Evolutionary conservation across 345 rosid species (phyloP).

Genomic region (Aquilaria yunnanensis): DNA sequence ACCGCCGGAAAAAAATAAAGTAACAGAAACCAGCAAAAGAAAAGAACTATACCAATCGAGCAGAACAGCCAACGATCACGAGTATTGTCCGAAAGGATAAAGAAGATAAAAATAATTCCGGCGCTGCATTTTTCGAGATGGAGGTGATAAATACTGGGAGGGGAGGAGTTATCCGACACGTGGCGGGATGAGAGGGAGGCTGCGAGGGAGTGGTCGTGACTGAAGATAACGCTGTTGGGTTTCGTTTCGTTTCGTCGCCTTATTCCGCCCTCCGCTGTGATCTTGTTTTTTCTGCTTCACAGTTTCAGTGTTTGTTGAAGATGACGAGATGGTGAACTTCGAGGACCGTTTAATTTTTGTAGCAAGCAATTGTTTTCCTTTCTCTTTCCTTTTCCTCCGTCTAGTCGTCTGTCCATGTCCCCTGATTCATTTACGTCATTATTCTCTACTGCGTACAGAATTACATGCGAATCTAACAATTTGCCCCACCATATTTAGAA

Average conservation of each 20-base stretch:
- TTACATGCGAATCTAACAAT: too few species aligned
- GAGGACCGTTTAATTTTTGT: background rate
- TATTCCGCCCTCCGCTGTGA: constrained; percentile 5
- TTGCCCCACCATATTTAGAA: too few species aligned
- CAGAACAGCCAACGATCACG: background rate
- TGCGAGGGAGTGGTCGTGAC: constrained; percentile 38
- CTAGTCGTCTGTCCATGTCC: too few species aligned
- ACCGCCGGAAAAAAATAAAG: background rate
- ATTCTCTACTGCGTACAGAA: too few species aligned
- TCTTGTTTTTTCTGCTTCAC: background rate
- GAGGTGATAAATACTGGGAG: constrained; percentile 18
- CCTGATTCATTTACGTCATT: too few species aligned
- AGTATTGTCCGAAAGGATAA: background rate
- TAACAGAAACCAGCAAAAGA: background rate
- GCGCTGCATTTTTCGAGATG: constrained; percentile 29
- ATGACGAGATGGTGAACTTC: constrained; percentile 15
- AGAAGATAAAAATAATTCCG: background rate
- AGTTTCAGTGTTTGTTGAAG: constrained; percentile 8
- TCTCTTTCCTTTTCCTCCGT: too few species aligned
- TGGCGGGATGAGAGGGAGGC: constrained; percentile 28
- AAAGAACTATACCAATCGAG: background rate
- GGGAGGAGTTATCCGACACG: constrained; percentile 47
- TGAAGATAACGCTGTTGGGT: constrained; percentile 25
- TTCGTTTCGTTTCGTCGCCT: background rate
- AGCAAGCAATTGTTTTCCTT: too few species aligned